Evolutionary conservation across 108 stramenopile species (phyloP).

Genomic region (Discostella stelligeroides): DNA sequence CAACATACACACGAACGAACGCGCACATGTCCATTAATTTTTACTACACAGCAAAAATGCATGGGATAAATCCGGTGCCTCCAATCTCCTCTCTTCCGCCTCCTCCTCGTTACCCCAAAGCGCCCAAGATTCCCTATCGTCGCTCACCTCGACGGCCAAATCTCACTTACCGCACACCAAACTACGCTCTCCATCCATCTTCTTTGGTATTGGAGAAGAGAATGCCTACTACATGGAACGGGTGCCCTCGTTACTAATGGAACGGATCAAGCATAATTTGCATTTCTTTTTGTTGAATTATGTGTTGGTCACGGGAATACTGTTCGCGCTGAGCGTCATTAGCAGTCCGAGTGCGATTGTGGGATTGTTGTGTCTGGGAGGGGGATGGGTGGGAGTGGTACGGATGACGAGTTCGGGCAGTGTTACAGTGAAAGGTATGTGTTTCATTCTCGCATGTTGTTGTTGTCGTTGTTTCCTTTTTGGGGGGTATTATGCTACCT

Average conservation of each 20-base stretch:
- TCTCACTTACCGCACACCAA: constrained; percentile 70
- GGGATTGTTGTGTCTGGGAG: constrained; percentile 71
- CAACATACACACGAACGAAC: no score
- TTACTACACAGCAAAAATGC: constrained; percentile 70
- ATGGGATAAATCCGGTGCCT: constrained; percentile 79
- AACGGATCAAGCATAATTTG: constrained; percentile 81
- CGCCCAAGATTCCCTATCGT: constrained; percentile 65
- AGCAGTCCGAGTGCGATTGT: constrained; percentile 78
- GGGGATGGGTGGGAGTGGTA: constrained; percentile 80
- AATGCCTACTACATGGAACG: constrained; percentile 86
- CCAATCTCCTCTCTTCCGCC: constrained; percentile 57
- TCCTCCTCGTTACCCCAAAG: constrained; percentile 74
- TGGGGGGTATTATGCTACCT: no score
- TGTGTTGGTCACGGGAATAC: constrained; percentile 61
- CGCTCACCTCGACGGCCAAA: constrained; percentile 37
- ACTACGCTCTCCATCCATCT: constrained; percentile 71
- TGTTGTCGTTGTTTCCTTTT: background rate
- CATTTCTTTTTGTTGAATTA: constrained; percentile 90
- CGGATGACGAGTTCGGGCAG: constrained; percentile 60
- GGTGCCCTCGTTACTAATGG: constrained; percentile 66
- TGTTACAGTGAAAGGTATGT: constrained; percentile 58
- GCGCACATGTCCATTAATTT: no score
- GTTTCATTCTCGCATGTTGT: background rate
- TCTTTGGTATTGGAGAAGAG: constrained; percentile 86
- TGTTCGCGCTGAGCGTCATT: constrained; percentile 75